Base-by-base conservation (phyloP, 2,329 filamentous ascomycete species). In the Epichloe uncinata region DNA sequence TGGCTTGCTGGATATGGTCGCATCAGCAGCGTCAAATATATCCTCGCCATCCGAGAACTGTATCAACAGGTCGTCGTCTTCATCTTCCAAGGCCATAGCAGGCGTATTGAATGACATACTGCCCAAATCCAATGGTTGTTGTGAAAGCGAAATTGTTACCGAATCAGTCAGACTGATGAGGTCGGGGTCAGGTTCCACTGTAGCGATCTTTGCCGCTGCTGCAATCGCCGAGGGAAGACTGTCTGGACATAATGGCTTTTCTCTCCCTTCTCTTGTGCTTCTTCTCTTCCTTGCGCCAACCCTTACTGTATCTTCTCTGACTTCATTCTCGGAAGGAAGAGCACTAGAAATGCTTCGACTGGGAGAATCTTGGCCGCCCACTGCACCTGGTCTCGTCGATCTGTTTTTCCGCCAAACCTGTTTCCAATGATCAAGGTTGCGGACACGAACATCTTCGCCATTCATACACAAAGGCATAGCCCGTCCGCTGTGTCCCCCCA, bases 371-470 rank as follows among this genome's bases (percentile, higher is more conserved):
- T 16, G 44, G 30, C 44, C 30, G 20, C 8, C 15, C 20, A 16
- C 34, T 35, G 44, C 13, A 15, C 5, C 15, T 4, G 44, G 18
- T 18, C 16, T 20, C 15, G 46, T 18, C 16, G 18, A 34, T 57
- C 35, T 38, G 20, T 22, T 15, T 58, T 5, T 55, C 56, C 22
- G 49, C 51, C 20, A 53, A 38, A 58, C 63, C 51, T 1, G 50
- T 49, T 0, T 62, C 76, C 79, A 87, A 16, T 79, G 73, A 1
- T 72, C 64, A 0, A 75, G 65, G 11, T 75, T 68, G 46, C 68
- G 63, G 33, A 88, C 73, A 43, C 71, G 67, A 0, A 69, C 75
- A 30, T 69, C 71, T 1, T 61, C 68, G 0, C 66, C 60, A 59
- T 91, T 86, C 0, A 73, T 76, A 5, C 67, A 58, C 11, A 50